Percentiles rank a stretch among this genome's conserved stretches.
Evolutionary conservation across 495 filamentous ascomycete species (phyloP).

Genomic region (Hyaloscypha bicolor): DNA sequence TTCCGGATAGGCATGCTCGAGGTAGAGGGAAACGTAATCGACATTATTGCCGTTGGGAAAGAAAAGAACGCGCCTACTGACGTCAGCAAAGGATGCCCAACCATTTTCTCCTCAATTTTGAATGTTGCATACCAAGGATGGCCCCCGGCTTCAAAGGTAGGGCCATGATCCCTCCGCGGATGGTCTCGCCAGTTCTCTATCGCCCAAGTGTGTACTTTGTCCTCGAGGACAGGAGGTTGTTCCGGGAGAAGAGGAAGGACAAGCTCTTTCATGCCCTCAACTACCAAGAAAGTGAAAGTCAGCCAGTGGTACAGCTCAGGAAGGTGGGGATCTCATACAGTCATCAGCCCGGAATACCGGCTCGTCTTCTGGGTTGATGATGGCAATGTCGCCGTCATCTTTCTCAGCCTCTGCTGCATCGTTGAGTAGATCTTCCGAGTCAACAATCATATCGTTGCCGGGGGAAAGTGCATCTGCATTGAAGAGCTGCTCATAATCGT

Average conservation of each 20-base stretch:
- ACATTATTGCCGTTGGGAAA: constrained; percentile 94
- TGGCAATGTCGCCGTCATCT: constrained; percentile 68
- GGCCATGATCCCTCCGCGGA: constrained; percentile 80
- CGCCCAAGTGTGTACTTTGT: constrained; percentile 78
- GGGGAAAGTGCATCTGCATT: constrained; percentile 44
- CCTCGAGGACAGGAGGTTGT: constrained; percentile 73
- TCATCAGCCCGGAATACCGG: constrained; percentile 62
- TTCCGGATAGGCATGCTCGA: constrained; percentile 85
- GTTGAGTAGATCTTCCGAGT: constrained; percentile 57
- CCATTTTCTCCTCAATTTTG: neutral
- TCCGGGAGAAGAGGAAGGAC: constrained; percentile 65
- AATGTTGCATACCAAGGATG: constrained; percentile 73
- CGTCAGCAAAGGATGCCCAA: constrained; percentile 29
- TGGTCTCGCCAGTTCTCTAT: constrained; percentile 79
- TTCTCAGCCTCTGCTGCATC: constrained; percentile 59
- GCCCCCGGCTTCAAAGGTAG: constrained; percentile 82
- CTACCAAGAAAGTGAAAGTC: constrained; percentile 44
- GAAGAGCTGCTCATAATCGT: constrained; percentile 40
- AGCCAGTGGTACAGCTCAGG: constrained; percentile 26
- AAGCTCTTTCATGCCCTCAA: constrained; percentile 79
- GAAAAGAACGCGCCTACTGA: constrained; percentile 81
- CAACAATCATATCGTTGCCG: constrained; percentile 67
- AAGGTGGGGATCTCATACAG: constrained; percentile 52
- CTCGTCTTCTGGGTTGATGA: constrained; percentile 73
- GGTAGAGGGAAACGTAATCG: constrained; percentile 90